Conservation (phyloP, 805 yeast genomes). For the Cyberlindnera nakhonratchasimensis region DNA sequence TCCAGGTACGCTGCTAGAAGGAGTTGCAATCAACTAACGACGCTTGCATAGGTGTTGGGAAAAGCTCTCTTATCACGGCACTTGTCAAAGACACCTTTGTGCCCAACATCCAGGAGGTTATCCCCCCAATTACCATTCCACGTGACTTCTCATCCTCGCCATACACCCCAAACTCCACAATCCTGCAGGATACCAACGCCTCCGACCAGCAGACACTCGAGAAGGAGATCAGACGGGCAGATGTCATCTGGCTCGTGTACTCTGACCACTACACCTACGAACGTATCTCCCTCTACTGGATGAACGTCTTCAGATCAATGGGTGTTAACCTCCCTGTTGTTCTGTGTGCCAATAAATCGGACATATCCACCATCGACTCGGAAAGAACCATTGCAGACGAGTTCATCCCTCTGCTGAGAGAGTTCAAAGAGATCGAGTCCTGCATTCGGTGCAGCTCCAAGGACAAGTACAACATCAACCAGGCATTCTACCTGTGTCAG, state of each 20-base stretch:
- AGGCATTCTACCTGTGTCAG: slow-evolving; percentile 90
- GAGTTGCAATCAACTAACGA: background rate
- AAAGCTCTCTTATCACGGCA: slow-evolving; percentile 73
- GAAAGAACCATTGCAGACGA: slow-evolving; percentile 64
- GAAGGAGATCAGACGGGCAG: slow-evolving; percentile 75
- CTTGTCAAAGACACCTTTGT: slow-evolving; percentile 79
- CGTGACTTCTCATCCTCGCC: slow-evolving; percentile 58
- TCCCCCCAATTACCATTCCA: slow-evolving; percentile 86
- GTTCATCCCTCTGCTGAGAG: slow-evolving; percentile 78
- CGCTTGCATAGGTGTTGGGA: slow-evolving; percentile 53
- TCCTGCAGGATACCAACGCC: slow-evolving; percentile 77
- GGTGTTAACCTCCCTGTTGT: slow-evolving; percentile 96
- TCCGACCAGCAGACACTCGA: slow-evolving; percentile 60
- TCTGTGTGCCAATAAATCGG: slow-evolving; percentile 80
- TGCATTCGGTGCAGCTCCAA: slow-evolving; percentile 88
- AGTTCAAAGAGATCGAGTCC: slow-evolving; percentile 91
- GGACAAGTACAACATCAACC: slow-evolving; percentile 79
- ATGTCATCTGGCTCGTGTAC: slow-evolving; percentile 92
- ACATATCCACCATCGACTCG: slow-evolving; percentile 40
- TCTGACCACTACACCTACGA: slow-evolving; percentile 94
- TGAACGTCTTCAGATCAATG: slow-evolving; percentile 85
- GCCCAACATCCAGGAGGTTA: slow-evolving; percentile 68
- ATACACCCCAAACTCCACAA: slow-evolving; percentile 60
- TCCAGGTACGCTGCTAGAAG: background rate
- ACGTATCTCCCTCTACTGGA: slow-evolving; percentile 88